phyloP scores from a whole-genome alignment of 495 filamentous ascomycete genomes.

The Aspergillus sclerotiicarbonarius region DNA sequence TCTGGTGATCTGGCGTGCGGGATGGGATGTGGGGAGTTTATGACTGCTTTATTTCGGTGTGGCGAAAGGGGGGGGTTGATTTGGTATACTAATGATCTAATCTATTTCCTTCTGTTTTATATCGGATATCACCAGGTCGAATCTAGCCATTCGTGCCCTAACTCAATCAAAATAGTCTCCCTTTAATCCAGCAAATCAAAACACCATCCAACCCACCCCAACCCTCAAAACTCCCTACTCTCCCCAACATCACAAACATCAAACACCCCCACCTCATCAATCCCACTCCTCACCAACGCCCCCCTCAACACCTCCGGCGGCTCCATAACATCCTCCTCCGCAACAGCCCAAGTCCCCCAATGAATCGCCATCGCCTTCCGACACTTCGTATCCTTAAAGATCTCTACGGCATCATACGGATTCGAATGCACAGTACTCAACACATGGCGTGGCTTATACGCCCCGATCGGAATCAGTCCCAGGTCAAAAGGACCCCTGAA shows the following conservation, averaged over 20 bases:
- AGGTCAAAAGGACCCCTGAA: constrained; percentile 86
- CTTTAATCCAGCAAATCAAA: too few species aligned
- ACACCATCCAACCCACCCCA: too few species aligned
- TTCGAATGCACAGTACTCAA: constrained; percentile 83
- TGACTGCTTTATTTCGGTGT: too few species aligned
- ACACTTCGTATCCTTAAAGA: constrained; percentile 89
- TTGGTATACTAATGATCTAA: too few species aligned
- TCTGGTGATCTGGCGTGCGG: too few species aligned
- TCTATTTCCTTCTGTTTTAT: too few species aligned
- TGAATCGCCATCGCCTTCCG: constrained; percentile 86
- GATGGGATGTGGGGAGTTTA: too few species aligned
- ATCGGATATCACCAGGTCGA: too few species aligned
- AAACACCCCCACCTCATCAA: constrained; percentile 79
- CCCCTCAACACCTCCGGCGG: constrained; percentile 72
- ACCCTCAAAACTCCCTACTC: constrained; percentile 66
- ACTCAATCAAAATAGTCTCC: too few species aligned
- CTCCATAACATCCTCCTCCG: constrained; percentile 80
- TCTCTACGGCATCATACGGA: constrained; percentile 84
- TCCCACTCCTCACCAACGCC: constrained; percentile 65
- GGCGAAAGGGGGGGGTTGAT: too few species aligned
- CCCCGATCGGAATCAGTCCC: constrained; percentile 91
- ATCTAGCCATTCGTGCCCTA: too few species aligned
- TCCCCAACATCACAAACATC: constrained; percentile 87
- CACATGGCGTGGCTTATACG: constrained; percentile 76
- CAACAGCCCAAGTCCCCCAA: constrained; percentile 92